Conservation (phyloP, 2,329 filamentous ascomycete species). For the Penicillium sclerotigenum region DNA sequence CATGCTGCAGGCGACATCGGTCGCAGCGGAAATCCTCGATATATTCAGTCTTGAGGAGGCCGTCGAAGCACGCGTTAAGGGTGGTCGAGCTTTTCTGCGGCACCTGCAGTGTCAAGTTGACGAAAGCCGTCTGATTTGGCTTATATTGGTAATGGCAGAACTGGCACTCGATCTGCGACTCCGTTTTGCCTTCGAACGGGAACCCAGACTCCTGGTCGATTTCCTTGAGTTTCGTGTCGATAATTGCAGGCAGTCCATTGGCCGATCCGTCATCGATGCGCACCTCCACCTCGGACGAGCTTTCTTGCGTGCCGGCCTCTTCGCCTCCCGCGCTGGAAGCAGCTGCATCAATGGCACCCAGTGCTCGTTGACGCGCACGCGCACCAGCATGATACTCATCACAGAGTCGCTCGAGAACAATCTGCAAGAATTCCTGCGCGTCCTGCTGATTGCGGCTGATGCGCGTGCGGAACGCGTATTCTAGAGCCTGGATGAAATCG, state of each 20-base stretch:
- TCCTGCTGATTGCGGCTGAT: conserved; percentile 96
- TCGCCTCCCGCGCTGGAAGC: conserved; percentile 13
- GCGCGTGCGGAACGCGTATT: conserved; percentile 80
- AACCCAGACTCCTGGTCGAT: conserved; percentile 58
- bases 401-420: conserved; percentile 84
- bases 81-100: conserved; percentile 78
- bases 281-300: conserved; percentile 32
- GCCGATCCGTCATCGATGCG: conserved; percentile 37
- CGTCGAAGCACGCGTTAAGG: conserved; percentile 85
- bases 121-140: conserved; percentile 78
- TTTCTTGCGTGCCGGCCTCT: conserved; percentile 18
- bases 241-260: conserved; percentile 34
- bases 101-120: conserved; percentile 87
- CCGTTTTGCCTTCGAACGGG: conserved; percentile 84
- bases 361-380: conserved; percentile 58
- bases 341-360: conserved; percentile 22
- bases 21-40: conserved; percentile 98
- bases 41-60: conserved; percentile 88
- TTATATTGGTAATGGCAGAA: conserved; percentile 87
- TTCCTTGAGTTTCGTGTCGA: conserved; percentile 38
- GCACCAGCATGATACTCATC: conserved; percentile 90
- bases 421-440: conserved; percentile 93
- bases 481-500: conserved; percentile 78
- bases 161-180: conserved; percentile 93
- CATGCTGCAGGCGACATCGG: conserved; percentile 81